Evolutionary conservation across 176 grass and related monocot genomes (phyloP).

Genomic region (Aegilops tauschii): DNA sequence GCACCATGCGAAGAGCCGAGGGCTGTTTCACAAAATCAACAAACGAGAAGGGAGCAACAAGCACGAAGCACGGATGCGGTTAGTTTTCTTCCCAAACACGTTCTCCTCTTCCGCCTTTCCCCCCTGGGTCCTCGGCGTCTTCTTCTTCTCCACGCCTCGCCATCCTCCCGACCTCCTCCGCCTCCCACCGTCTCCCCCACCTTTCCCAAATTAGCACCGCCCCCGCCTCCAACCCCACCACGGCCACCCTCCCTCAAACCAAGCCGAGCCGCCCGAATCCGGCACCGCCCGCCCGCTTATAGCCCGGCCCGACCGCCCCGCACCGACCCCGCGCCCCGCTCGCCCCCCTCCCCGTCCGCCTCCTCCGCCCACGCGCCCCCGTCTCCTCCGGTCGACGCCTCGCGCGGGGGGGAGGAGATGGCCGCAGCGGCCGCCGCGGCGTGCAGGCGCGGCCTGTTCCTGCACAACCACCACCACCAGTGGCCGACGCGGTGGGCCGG

Average conservation of each 20-base stretch:
- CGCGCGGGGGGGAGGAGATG: constrained; percentile 36
- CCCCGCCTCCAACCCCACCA: constrained; percentile 15
- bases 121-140: not conserved
- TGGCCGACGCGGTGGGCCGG: constrained; percentile 10
- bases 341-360: not conserved
- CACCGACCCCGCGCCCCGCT: not conserved
- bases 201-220: constrained; percentile 49
- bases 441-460: constrained; percentile 37
- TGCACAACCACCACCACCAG: constrained; percentile 16
- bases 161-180: not conserved
- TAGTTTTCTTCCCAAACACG: constrained; percentile 9
- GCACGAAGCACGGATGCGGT: no score
- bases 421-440: constrained; percentile 37
- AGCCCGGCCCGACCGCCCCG: not conserved
- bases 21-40: no score
- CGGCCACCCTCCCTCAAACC: constrained; percentile 22
- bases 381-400: constrained; percentile 19
- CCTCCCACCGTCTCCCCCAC: not conserved
- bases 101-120: not conserved
- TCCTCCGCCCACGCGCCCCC: not conserved
- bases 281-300: constrained; percentile 12
- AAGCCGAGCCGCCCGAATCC: constrained; percentile 33
- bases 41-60: no score
- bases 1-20: no score
- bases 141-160: constrained; percentile 46